Conservation (phyloP, 495 filamentous ascomycete species). For the Penicillium argentinense region DNA sequence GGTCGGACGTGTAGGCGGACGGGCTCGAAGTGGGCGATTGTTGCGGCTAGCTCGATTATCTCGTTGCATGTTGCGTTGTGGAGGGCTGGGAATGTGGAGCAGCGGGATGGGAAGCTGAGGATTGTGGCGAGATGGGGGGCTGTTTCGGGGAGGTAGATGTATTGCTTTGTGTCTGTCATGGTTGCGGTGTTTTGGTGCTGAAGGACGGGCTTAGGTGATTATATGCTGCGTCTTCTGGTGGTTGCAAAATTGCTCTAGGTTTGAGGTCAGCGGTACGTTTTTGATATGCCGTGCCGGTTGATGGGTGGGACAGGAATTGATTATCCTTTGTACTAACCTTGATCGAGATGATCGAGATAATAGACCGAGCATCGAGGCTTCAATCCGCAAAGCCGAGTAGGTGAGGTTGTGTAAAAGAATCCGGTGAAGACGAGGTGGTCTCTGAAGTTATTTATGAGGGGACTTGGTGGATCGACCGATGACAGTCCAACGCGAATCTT, state of each 20-base stretch:
- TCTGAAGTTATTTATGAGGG: no score
- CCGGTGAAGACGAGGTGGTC: no score
- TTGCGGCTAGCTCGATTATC: conserved; percentile 28
- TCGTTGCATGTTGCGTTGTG: conserved; percentile 25
- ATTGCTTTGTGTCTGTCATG: conserved; percentile 9
- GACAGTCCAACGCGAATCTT: no score
- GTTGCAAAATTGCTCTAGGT: no score
- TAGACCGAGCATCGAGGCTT: no score
- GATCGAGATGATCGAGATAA: no score
- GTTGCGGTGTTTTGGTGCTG: conserved; percentile 2
- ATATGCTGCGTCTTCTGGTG: conserved; percentile 9
- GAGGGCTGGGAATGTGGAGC: conserved; percentile 25
- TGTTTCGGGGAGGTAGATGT: conserved; percentile 28
- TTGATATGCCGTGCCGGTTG: not conserved
- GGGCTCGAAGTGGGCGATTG: conserved; percentile 35
- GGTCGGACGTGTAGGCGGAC: conserved; percentile 32
- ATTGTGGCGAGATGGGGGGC: conserved; percentile 32
- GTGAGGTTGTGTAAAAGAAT: no score
- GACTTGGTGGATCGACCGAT: no score
- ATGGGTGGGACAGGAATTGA: not conserved
- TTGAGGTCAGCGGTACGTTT: not conserved
- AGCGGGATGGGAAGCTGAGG: conserved; percentile 34
- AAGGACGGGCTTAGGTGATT: not conserved
- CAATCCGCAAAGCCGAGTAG: no score
- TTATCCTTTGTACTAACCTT: no score